Evolutionary conservation across 371 early-diverging fungal genomes (phyloP).

Genomic region (Massospora cicadina): DNA sequence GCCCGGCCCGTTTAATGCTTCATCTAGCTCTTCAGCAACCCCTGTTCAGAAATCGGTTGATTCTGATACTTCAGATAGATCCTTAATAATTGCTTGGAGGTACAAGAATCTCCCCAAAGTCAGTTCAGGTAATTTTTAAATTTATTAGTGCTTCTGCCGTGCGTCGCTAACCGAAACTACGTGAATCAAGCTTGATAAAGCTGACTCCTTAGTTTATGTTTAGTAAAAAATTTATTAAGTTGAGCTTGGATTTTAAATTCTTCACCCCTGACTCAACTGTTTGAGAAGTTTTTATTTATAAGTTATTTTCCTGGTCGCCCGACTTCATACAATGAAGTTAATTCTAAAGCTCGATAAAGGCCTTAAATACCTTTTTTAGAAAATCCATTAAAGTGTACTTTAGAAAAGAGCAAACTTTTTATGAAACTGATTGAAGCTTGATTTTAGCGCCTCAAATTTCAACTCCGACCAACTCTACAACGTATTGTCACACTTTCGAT

Average conservation of each 20-base stretch:
- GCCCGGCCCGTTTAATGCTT: neutral
- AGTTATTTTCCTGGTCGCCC: no score
- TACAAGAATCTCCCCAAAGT: slow-evolving; percentile 2
- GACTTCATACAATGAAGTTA: no score
- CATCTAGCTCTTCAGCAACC: neutral
- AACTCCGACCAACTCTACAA: neutral
- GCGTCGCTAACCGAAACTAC: neutral
- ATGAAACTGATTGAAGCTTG: no score
- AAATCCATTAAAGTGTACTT: no score
- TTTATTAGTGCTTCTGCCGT: neutral
- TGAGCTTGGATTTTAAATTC: no score
- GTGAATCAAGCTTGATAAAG: neutral
- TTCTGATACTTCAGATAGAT: neutral
- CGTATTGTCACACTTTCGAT: slow-evolving; percentile 5
- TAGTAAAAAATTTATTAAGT: no score
- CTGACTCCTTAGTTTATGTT: no score
- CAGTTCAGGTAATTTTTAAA: neutral
- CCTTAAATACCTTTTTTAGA: no score
- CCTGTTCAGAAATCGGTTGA: neutral
- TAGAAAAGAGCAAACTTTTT: no score
- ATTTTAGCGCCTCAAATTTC: neutral
- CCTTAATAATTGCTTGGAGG: slow-evolving; percentile 2
- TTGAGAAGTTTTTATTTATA: no score
- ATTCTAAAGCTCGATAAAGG: no score
- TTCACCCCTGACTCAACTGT: no score